phyloP scores from a whole-genome alignment of 768 basidiomycete genomes.

The Kwoniella bestiolae region DNA sequence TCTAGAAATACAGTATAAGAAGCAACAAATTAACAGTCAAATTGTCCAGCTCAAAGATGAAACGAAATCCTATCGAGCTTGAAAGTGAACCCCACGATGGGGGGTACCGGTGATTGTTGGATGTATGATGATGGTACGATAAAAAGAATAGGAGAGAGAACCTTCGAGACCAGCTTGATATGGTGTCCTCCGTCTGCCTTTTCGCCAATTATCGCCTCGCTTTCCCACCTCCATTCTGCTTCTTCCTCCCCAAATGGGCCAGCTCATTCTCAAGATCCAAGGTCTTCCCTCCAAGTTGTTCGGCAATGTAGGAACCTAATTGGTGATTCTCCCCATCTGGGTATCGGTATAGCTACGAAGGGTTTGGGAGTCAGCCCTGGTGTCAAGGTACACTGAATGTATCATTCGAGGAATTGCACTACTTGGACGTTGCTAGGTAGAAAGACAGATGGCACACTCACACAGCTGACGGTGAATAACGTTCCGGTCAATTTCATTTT shows the following conservation, averaged over 20 bases:
- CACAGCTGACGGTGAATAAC: constrained; percentile 10
- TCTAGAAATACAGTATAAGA: neutral
- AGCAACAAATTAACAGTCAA: neutral
- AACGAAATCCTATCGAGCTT: too few species aligned
- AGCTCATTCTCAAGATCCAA: neutral
- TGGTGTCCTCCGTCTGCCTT: too few species aligned
- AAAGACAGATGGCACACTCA: neutral
- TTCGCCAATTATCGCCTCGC: constrained; percentile 7
- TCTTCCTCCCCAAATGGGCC: constrained; percentile 3
- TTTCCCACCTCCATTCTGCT: neutral
- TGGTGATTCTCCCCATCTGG: constrained; percentile 4
- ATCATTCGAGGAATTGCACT: too few species aligned
- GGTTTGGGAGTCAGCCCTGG: too few species aligned
- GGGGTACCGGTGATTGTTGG: too few species aligned
- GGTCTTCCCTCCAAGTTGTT: constrained; percentile 2
- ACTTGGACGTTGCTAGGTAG: neutral
- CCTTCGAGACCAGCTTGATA: too few species aligned
- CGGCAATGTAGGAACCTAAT: constrained; percentile 4
- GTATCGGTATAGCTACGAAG: constrained; percentile 1
- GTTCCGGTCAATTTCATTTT: neutral
- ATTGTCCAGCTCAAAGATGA: neutral
- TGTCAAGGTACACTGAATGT: too few species aligned
- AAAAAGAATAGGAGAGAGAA: too few species aligned
- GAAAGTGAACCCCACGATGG: too few species aligned
- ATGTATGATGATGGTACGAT: too few species aligned